Percentiles rank a stretch among this genome's conserved stretches.
Evolutionary conservation across 768 basidiomycete species (phyloP).

Genomic region (Boletus rufocinnamomeus): DNA sequence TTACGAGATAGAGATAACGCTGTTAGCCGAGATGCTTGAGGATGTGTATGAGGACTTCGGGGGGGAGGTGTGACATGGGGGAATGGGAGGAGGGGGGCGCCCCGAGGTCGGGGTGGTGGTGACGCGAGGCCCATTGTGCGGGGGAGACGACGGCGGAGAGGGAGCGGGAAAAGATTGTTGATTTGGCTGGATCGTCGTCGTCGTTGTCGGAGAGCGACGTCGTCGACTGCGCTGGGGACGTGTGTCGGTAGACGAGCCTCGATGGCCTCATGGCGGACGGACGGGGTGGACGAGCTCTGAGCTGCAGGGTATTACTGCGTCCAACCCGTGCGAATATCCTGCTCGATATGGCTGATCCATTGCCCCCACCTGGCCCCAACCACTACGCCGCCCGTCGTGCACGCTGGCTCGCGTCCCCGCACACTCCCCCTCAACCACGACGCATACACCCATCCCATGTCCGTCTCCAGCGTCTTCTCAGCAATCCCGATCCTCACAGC

Average conservation of each 20-base stretch:
- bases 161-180: conserved; percentile 39
- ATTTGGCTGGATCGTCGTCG: conserved; percentile 61
- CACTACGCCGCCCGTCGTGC: conserved; percentile 63
- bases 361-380: conserved; percentile 65
- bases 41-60: conserved; percentile 92
- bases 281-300: not conserved
- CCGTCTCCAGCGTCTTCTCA: conserved; percentile 54
- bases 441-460: conserved; percentile 44
- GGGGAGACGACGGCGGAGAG: conserved; percentile 52
- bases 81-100: conserved; percentile 41
- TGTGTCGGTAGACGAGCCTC: conserved; percentile 39
- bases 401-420: conserved; percentile 53
- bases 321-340: conserved; percentile 21
- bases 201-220: conserved; percentile 81
- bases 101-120: conserved; percentile 37
- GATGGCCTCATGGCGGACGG: conserved; percentile 29
- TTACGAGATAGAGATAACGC: too few relatives aligned
- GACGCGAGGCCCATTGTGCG: conserved; percentile 59
- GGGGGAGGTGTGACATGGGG: conserved; percentile 72
- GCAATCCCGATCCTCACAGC: conserved; percentile 46
- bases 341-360: conserved; percentile 29
- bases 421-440: conserved; percentile 15
- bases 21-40: conserved; percentile 78
- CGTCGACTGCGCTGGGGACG: conserved; percentile 64
- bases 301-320: not conserved